Evolutionary conservation across 2,329 filamentous ascomycete species (phyloP).

Genomic region (Diaporthe destruens): DNA sequence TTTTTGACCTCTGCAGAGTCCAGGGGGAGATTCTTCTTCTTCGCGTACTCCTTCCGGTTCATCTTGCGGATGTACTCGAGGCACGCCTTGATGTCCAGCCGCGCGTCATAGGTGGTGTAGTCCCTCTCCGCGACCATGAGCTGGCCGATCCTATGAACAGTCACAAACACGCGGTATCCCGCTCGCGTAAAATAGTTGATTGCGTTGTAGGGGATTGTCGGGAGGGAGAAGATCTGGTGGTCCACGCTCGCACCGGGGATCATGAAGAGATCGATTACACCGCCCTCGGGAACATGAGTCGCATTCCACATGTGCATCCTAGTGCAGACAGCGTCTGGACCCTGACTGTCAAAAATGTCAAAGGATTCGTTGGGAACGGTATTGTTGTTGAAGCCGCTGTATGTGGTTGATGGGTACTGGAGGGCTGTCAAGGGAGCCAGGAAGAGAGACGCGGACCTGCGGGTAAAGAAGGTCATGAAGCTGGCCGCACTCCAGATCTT

Average conservation of each 20-base stretch:
- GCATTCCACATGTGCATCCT: constrained; percentile 70
- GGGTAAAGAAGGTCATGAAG: constrained; percentile 69
- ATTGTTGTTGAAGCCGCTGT: constrained; percentile 66
- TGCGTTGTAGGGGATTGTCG: constrained; percentile 73
- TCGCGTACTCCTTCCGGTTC: constrained; percentile 47
- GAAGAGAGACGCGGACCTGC: constrained; percentile 65
- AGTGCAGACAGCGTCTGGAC: constrained; percentile 56
- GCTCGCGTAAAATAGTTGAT: constrained; percentile 72
- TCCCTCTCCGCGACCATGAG: constrained; percentile 62
- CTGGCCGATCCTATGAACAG: constrained; percentile 70
- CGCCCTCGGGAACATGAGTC: constrained; percentile 50
- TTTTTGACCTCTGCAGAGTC: background rate
- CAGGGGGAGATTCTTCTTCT: constrained; percentile 39
- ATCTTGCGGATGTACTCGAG: constrained; percentile 63
- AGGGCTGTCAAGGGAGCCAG: constrained; percentile 66
- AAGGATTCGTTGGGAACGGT: constrained; percentile 57
- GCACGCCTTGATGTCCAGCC: constrained; percentile 69
- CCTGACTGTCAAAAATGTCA: constrained; percentile 54
- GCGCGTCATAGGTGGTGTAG: constrained; percentile 71
- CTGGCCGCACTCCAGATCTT: constrained; percentile 60
- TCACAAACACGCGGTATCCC: constrained; percentile 71
- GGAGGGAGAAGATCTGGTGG: constrained; percentile 72
- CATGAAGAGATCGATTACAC: constrained; percentile 67
- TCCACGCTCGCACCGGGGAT: constrained; percentile 73
- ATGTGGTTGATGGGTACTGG: constrained; percentile 64